Evolutionary conservation across 805 yeast species (phyloP).

Genomic region (Teunomyces tritomae): DNA sequence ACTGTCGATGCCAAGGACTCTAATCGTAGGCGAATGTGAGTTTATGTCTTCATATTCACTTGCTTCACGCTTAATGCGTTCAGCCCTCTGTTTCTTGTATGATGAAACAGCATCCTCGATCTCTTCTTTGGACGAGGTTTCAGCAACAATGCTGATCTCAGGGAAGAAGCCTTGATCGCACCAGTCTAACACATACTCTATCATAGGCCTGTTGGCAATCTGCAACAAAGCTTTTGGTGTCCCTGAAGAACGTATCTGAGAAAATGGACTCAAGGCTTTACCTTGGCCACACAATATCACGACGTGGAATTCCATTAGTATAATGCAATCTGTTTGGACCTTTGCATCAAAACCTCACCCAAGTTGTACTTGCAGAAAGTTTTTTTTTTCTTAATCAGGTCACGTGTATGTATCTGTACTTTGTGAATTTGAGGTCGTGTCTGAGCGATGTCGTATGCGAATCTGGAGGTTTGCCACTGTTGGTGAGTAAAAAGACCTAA

Average conservation of each 20-base stretch:
- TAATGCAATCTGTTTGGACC: neutral
- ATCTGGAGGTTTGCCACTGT: constrained; percentile 3
- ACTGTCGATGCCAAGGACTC: constrained; percentile 35
- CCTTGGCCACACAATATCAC: constrained; percentile 89
- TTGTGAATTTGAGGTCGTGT: neutral
- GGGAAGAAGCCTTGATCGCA: constrained; percentile 83
- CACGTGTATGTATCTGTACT: neutral
- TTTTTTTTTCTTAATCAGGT: neutral
- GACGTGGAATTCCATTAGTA: constrained; percentile 85
- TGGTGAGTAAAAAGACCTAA: neutral
- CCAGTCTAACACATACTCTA: constrained; percentile 88
- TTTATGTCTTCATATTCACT: constrained; percentile 10
- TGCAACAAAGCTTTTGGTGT: constrained; percentile 84
- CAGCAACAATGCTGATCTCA: constrained; percentile 62
- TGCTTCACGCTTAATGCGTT: constrained; percentile 7
- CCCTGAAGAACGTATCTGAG: constrained; percentile 60
- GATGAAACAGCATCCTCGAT: constrained; percentile 48
- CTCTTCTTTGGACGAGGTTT: constrained; percentile 43
- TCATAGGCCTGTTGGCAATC: constrained; percentile 84
- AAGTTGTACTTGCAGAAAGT: neutral
- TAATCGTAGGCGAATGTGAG: constrained; percentile 16
- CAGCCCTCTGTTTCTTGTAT: constrained; percentile 42
- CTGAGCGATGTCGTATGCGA: neutral
- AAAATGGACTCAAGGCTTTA: constrained; percentile 65
- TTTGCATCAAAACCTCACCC: neutral